Percentiles rank a stretch among this genome's conserved stretches.
phyloP scores from a whole-genome alignment of 2,329 filamentous ascomycete species.

The Colletotrichum sublineola region DNA sequence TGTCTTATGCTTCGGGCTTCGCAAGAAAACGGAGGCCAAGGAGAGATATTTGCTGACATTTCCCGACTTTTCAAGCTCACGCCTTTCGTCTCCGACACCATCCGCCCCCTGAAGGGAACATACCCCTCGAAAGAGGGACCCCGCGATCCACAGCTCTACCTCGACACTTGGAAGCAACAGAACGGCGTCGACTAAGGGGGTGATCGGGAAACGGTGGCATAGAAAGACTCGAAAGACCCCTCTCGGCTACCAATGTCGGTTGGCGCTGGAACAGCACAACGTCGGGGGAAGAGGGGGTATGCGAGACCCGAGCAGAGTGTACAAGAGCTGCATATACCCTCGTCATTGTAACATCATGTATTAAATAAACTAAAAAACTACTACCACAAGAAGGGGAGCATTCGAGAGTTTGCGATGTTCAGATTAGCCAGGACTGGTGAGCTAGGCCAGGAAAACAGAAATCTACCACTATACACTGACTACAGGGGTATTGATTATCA shows the following conservation, averaged over 20 bases:
- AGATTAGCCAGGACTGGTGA: too few species aligned
- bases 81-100: conserved; percentile 78
- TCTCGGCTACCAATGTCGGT: not conserved
- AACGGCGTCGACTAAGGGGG: conserved; percentile 70
- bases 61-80: conserved; percentile 70
- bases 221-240: conserved; percentile 4
- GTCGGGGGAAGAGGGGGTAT: not conserved
- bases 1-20: not conserved
- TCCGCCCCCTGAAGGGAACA: conserved; percentile 65
- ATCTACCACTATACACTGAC: not conserved
- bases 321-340: conserved; percentile 40
- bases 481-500: conserved; percentile 11
- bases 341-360: conserved; percentile 41
- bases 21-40: not conserved
- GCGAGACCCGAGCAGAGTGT: not conserved
- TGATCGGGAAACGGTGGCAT: not conserved
- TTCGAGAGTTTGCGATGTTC: not conserved
- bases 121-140: conserved; percentile 70
- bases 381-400: not conserved
- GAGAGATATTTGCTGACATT: not conserved
- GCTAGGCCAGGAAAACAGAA: not conserved
- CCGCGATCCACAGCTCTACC: conserved; percentile 71
- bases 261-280: not conserved
- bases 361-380: conserved; percentile 15
- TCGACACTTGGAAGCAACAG: conserved; percentile 76